Conservation (phyloP, 768 basidiomycete species). For the Tylopilus subfusipes region DNA sequence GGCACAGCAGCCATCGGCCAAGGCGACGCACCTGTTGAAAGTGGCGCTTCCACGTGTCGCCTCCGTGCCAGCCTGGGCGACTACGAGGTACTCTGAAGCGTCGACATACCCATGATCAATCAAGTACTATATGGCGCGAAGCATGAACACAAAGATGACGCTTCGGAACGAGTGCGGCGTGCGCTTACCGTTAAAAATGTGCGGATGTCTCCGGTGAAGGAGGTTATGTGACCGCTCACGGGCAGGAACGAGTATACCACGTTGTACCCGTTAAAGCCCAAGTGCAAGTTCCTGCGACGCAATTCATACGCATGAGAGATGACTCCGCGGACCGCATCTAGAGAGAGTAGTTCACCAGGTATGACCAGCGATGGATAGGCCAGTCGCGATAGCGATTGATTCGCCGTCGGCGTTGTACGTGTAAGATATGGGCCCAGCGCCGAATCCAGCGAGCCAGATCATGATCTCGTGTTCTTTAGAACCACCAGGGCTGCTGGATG, state of each 20-base stretch:
- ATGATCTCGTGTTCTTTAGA: slow-evolving; percentile 48
- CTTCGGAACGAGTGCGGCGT: background rate
- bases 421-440: slow-evolving; percentile 55
- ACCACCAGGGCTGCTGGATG: slow-evolving; percentile 47
- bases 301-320: background rate
- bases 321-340: background rate
- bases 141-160: background rate
- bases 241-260: slow-evolving; percentile 50
- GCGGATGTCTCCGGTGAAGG: slow-evolving; percentile 54
- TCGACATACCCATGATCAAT: slow-evolving; percentile 42
- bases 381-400: slow-evolving; percentile 41
- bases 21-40: slow-evolving; percentile 46
- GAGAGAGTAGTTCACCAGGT: slow-evolving; percentile 39
- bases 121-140: slow-evolving; percentile 45
- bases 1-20: background rate
- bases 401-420: slow-evolving; percentile 44
- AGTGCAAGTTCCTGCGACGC: slow-evolving; percentile 48
- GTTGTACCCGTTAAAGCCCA: slow-evolving; percentile 52
- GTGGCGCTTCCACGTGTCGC: slow-evolving; percentile 55
- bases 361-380: slow-evolving; percentile 45
- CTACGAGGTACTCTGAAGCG: slow-evolving; percentile 53
- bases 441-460: slow-evolving; percentile 62
- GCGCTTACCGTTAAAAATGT: slow-evolving; percentile 45
- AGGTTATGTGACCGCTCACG: slow-evolving; percentile 34
- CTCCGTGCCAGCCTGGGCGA: slow-evolving; percentile 62